A percentile compares a stretch with the other conserved stretches of the same genome.
phyloP scores from a whole-genome alignment of 2,329 filamentous ascomycete genomes.

The Apiospora malaysiana region DNA sequence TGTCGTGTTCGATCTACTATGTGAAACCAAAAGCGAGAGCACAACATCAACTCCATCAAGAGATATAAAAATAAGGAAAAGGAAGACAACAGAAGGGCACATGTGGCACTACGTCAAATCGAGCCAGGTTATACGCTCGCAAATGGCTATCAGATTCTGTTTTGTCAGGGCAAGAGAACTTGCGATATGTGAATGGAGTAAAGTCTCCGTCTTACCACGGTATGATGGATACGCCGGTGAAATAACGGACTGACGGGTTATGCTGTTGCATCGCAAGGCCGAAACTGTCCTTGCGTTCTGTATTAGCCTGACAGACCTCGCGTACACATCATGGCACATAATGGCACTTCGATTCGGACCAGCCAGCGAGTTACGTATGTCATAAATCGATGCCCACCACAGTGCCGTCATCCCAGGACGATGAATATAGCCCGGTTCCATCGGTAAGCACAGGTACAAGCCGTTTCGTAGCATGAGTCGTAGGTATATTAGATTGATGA shows the following conservation, averaged over 20 bases:
- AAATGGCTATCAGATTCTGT: background rate
- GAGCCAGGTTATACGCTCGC: background rate
- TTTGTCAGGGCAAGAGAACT: background rate
- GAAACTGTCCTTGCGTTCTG: background rate
- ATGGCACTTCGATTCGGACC: background rate
- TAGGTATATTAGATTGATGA: background rate
- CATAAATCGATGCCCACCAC: background rate
- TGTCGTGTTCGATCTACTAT: background rate
- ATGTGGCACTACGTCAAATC: background rate
- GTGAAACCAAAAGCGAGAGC: background rate
- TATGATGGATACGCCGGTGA: slow-evolving; percentile 1
- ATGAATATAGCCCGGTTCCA: background rate
- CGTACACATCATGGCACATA: background rate
- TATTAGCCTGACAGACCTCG: background rate
- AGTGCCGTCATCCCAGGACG: background rate
- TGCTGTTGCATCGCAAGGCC: background rate
- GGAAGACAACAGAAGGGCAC: background rate
- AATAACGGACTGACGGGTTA: background rate
- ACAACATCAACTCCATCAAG: background rate
- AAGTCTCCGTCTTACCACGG: slow-evolving; percentile 5
- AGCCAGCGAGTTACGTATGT: background rate
- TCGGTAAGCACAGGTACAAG: background rate
- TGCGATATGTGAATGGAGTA: background rate
- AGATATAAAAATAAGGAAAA: no score
- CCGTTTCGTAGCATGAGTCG: background rate